Conservation (phyloP, 306 rosid genomes). For the Castanospermum australe region DNA sequence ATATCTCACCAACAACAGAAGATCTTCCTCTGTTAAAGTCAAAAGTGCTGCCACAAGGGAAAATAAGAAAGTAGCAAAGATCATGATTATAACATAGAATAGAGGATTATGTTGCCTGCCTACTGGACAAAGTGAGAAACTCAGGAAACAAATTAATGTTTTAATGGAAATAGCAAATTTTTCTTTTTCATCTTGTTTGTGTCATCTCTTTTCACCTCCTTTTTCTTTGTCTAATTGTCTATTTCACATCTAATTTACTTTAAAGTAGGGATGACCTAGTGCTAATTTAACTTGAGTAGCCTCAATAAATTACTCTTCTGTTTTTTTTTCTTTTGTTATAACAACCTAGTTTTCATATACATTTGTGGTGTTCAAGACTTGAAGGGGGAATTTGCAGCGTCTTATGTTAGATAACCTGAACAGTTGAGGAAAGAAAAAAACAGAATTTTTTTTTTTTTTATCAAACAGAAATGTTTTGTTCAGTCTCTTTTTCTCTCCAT, state of each 20-base stretch:
- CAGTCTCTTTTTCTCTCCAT: too few relatives aligned
- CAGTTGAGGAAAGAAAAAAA: too few relatives aligned
- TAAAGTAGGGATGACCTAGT: background rate
- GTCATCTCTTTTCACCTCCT: conserved; percentile 23
- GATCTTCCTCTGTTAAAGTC: conserved; percentile 35
- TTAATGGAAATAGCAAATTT: conserved; percentile 20
- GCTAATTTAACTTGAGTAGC: background rate
- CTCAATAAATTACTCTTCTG: background rate
- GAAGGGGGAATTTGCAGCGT: too few relatives aligned
- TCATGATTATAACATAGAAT: conserved; percentile 33
- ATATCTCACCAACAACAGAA: conserved; percentile 25
- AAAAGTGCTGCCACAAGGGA: conserved; percentile 39
- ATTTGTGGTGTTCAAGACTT: background rate
- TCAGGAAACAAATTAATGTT: conserved; percentile 31
- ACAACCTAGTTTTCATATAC: background rate
- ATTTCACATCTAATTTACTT: conserved; percentile 25
- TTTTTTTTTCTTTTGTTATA: background rate
- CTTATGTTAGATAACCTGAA: too few relatives aligned
- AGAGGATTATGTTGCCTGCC: conserved; percentile 53
- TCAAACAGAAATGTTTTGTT: too few relatives aligned
- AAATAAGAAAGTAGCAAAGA: conserved; percentile 32
- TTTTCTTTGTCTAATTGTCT: conserved; percentile 25
- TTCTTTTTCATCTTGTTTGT: conserved; percentile 8
- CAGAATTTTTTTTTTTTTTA: too few relatives aligned
- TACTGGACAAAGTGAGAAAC: conserved; percentile 45